Evolutionary conservation across 805 yeast species (phyloP), one percentile per base, ranked within the genome.

Genomic region (Brettanomyces anomalus): DNA sequence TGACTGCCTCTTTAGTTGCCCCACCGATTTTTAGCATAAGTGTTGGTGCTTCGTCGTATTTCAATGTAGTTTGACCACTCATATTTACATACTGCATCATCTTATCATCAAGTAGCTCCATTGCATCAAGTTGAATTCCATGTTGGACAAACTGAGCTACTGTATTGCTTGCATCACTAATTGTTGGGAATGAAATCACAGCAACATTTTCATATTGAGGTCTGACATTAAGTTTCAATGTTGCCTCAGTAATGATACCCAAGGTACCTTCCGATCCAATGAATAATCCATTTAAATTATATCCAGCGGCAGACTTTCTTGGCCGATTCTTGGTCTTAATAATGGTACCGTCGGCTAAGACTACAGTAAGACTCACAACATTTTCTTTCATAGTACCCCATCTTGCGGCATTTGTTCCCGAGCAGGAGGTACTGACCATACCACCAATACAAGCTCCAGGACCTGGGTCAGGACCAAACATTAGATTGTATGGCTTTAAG

Each of bases 221-320:
- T 43, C 74, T 72, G 11, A 80, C 84, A 48, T 78, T 76, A 39
- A 81, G 55, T 54, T 79, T 81, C 40, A 81, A 68, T 11, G 85
- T 79, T 39, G 79, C 71, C 54, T 81, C 88, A 16, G 88, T 81
- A 30, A 81, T 77, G 39, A 81, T 64, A 3, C 87, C 88, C 40
- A 81, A 56, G 3, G 89, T 86, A 21, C 96, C 96, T 56, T 86
- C 96, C 40, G 81, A 73, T 0, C 96, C 96, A 50, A 84, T 74
- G 55, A 87, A 79, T 44, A 87, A 62, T 18, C 84, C 79, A 15
- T 88, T 86, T 55, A 84, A 64, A 51, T 82, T 83, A 55, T 84
- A 84, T 7, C 94, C 93, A 3, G 93, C 89, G 50, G 85, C 73
- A 2, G 88, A 76, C 53, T 85, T 84, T 54, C 84, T 71, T 2